A percentile compares a stretch with the other conserved stretches of the same genome.
Evolutionary conservation across 1,139 yeast species (phyloP).

Genomic region (Taiozyma sp.): DNA sequence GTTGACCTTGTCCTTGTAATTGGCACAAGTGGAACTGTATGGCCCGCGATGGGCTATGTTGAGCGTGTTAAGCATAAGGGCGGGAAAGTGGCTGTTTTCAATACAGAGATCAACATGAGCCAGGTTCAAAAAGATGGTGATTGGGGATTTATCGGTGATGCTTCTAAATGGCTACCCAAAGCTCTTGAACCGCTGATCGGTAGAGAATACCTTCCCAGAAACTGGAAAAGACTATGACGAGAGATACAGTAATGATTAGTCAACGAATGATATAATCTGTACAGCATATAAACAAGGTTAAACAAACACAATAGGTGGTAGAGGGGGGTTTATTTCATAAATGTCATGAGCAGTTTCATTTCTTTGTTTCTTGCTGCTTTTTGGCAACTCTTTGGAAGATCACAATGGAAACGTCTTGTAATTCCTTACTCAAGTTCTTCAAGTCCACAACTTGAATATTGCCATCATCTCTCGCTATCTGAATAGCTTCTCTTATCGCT

Average conservation of each 20-base stretch:
- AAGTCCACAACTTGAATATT: conserved; percentile 23
- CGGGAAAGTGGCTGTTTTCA: conserved; percentile 81
- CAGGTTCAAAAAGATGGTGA: conserved; percentile 37
- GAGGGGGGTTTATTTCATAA: background rate
- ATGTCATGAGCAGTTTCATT: background rate
- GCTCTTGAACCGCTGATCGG: conserved; percentile 54
- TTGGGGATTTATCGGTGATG: conserved; percentile 84
- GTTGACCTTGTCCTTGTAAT: conserved; percentile 77
- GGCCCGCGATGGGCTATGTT: conserved; percentile 91
- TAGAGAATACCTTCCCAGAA: conserved; percentile 24
- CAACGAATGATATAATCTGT: background rate
- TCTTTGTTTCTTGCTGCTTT: conserved; percentile 28
- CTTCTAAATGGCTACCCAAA: conserved; percentile 62
- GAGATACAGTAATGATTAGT: background rate
- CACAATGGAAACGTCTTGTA: conserved; percentile 46
- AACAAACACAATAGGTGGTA: background rate
- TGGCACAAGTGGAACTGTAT: conserved; percentile 81
- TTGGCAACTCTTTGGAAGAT: conserved; percentile 48
- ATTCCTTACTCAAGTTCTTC: conserved; percentile 41
- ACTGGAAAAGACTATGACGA: conserved; percentile 19
- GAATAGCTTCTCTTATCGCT: conserved; percentile 39
- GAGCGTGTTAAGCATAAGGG: conserved; percentile 70
- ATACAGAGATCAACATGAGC: conserved; percentile 51
- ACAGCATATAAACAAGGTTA: background rate
- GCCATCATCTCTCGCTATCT: conserved; percentile 26